A percentile compares a stretch with the other conserved stretches of the same genome.
Evolutionary conservation across 176 grass and related monocot genomes (phyloP).

Genomic region (Metroxylon sagu): DNA sequence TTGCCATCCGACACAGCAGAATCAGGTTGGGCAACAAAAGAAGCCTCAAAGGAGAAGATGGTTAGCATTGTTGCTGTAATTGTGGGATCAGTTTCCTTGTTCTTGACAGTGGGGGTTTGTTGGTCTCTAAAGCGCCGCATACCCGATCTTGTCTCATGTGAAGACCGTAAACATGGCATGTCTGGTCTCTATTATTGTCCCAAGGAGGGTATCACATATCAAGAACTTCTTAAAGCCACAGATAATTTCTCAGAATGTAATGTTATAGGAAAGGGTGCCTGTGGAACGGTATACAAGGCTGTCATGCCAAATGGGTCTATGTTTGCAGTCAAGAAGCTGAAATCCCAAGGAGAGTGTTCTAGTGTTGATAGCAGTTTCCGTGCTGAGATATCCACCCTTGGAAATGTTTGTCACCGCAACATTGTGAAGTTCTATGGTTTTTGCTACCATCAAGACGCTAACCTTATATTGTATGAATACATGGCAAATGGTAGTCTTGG

Average conservation of each 20-base stretch:
- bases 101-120: slow-evolving; percentile 70
- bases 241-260: slow-evolving; percentile 62
- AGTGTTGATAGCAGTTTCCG: slow-evolving; percentile 76
- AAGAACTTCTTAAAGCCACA: slow-evolving; percentile 72
- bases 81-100: slow-evolving; percentile 52
- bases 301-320: slow-evolving; percentile 50
- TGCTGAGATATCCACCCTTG: slow-evolving; percentile 90
- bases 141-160: slow-evolving; percentile 36
- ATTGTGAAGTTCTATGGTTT: slow-evolving; percentile 95
- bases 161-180: slow-evolving; percentile 40
- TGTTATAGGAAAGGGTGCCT: slow-evolving; percentile 75
- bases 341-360: slow-evolving; percentile 66
- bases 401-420: slow-evolving; percentile 89
- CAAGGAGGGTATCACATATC: slow-evolving; percentile 71
- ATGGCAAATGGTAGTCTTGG: slow-evolving; percentile 98
- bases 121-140: slow-evolving; percentile 70
- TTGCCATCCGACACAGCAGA: slow-evolving; percentile 28
- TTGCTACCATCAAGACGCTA: slow-evolving; percentile 69
- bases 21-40: slow-evolving; percentile 24
- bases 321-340: slow-evolving; percentile 90
- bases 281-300: slow-evolving; percentile 84
- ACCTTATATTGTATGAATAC: slow-evolving; percentile 90
- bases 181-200: slow-evolving; percentile 60
- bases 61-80: slow-evolving; percentile 58
- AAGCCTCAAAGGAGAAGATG: slow-evolving; percentile 59